Evolutionary conservation across 2,329 filamentous ascomycete genomes (phyloP).

Genomic region (Aspergillus fumigatiaffinis): DNA sequence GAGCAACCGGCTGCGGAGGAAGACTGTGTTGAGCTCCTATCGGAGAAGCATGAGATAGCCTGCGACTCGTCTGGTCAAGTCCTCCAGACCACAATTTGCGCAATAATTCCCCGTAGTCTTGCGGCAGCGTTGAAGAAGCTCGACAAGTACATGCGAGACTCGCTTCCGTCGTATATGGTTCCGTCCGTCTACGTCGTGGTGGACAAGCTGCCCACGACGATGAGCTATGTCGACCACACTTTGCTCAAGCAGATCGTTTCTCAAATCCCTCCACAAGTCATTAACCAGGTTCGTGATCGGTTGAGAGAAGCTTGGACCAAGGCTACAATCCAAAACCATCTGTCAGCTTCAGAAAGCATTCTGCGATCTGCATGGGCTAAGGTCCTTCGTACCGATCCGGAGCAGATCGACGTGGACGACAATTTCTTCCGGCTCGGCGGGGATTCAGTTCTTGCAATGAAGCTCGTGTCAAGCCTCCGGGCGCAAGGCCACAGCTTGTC

Average conservation of each 20-base stretch:
- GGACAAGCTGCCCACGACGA: constrained; percentile 31
- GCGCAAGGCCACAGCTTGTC: constrained; percentile 41
- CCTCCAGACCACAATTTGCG: constrained; percentile 13
- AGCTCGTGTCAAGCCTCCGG: constrained; percentile 46
- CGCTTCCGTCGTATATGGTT: constrained; percentile 44
- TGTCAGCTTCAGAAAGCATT: constrained; percentile 35
- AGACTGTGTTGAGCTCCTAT: constrained; percentile 24
- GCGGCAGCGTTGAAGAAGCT: constrained; percentile 37
- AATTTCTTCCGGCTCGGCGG: constrained; percentile 61
- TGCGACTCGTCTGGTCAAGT: constrained; percentile 10
- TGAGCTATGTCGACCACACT: constrained; percentile 27
- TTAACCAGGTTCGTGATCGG: constrained; percentile 14
- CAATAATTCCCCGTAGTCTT: constrained; percentile 28
- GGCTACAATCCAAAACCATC: constrained; percentile 21
- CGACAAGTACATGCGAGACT: constrained; percentile 41
- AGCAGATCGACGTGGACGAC: constrained; percentile 51
- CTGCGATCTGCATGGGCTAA: constrained; percentile 31
- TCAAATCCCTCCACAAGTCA: constrained; percentile 14
- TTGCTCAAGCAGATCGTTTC: constrained; percentile 30
- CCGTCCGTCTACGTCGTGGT: constrained; percentile 43
- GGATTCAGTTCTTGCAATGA: constrained; percentile 60
- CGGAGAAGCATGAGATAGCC: constrained; percentile 20
- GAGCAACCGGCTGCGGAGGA: constrained; percentile 26
- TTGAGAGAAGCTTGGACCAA: constrained; percentile 33
- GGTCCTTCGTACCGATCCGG: constrained; percentile 19